Base-by-base conservation (phyloP, 2,329 filamentous ascomycete genomes). In the Trichoderma hamatum region DNA sequence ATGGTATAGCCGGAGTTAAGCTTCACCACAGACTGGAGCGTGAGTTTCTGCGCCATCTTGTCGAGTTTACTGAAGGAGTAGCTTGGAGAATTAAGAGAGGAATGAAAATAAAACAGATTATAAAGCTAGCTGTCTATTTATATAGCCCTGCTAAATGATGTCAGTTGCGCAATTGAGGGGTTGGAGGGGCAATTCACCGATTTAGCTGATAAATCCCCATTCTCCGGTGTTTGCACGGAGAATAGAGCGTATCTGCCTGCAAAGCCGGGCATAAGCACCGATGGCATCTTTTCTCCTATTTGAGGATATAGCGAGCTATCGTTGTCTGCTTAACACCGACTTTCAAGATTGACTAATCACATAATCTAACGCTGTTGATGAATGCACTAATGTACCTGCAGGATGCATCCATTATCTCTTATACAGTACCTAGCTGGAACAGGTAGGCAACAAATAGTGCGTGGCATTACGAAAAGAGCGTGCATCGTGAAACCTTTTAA, bases 1-100 rank as follows among this genome's bases (percentile, higher is more conserved):
- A 88, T 80, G 64, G 84, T 81, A 70, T 85, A 80, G 72, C 86
- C 86, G 75, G 83, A 88, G 73, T 83, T 84, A 68, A 88, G 81
- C 80, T 85, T 87, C 73, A 83, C 72, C 19, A 80, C 82, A 7
- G 84, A 86, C 56, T 81, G 75, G 69, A 87, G 76, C 13, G 72
- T 82, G 69, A 86, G 79, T 62, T 77, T 77, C 36, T 82, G 74
- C 3, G 84, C 76, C 85, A 87, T 87, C 60, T 72, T 82, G 67
- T 62, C 39, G 72, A 32, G 21, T 28, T 19, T 32, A 14, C 9
- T 7, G 30, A 13, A 2, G 11, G 46, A 19, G 24, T 39, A 39
- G 28, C 10, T 24, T n/a, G n/a, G n/a, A 26, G 19, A 9, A 28
- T n/a, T 34, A n/a, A 14, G 10, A 24, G 39, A 32, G n/a, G 4